Conservation (phyloP, 108 stramenopile species). For the Cylindrotheca closterium region DNA sequence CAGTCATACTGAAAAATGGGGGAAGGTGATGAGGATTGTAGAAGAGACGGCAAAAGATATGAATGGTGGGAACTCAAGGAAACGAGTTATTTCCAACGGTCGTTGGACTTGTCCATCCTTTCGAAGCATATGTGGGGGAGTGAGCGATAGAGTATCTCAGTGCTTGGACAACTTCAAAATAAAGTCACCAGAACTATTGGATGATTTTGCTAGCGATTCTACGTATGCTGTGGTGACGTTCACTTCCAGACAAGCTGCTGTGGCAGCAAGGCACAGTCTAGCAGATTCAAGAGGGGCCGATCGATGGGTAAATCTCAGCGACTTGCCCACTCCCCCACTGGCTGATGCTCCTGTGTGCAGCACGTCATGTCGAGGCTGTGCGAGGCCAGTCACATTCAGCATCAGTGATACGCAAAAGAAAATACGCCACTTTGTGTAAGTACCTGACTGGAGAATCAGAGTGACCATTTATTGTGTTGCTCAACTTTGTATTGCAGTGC, state of each 20-base stretch:
- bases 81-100: conserved; percentile 20
- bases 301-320: conserved; percentile 60
- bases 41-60: conserved; percentile 16
- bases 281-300: conserved; percentile 76
- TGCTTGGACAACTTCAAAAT: conserved; percentile 6
- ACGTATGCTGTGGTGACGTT: conserved; percentile 90
- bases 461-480: not conserved
- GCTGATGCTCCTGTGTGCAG: conserved; percentile 83
- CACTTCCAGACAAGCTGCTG: conserved; percentile 84
- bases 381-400: conserved; percentile 84
- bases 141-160: not conserved
- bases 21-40: conserved; percentile 22
- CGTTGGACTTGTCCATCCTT: conserved; percentile 18
- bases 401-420: conserved; percentile 73
- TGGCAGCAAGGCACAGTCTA: conserved; percentile 78
- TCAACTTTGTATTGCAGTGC: conserved; percentile 26
- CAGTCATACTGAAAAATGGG: conserved; percentile 18
- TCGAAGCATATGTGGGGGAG: not conserved
- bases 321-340: conserved; percentile 77
- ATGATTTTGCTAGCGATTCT: conserved; percentile 63
- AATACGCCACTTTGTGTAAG: conserved; percentile 59
- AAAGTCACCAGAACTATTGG: conserved; percentile 26
- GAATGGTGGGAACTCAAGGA: conserved; percentile 3
- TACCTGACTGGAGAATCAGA: not conserved
- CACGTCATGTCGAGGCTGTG: conserved; percentile 78